phyloP scores from a whole-genome alignment of 225 moss, liverwort and hornwort species.

The Marchantia paleacea region DNA sequence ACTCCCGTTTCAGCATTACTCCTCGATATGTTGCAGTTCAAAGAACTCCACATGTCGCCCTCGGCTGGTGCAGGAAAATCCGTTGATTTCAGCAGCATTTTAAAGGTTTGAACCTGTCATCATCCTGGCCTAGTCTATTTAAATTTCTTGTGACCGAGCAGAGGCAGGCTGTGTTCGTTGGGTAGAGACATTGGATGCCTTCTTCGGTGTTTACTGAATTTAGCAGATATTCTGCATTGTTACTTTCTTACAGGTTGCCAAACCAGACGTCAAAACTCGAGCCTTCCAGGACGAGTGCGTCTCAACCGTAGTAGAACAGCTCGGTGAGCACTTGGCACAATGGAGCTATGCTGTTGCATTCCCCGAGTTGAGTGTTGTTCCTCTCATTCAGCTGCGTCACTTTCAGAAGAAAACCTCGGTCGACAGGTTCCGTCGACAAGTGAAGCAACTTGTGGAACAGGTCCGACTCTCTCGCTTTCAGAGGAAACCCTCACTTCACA shows the following conservation, averaged over 20 bases:
- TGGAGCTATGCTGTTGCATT: slow-evolving; percentile 86
- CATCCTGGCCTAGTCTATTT: neutral
- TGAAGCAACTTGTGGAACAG: slow-evolving; percentile 87
- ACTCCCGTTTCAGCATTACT: slow-evolving; percentile 75
- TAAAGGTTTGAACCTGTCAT: slow-evolving; percentile 51
- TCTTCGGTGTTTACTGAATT: neutral
- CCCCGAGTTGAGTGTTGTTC: slow-evolving; percentile 87
- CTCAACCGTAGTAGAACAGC: slow-evolving; percentile 69
- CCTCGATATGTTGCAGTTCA: slow-evolving; percentile 90
- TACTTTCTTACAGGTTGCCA: slow-evolving; percentile 30
- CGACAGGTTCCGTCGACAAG: slow-evolving; percentile 72
- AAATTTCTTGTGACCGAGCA: neutral
- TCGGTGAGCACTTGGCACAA: slow-evolving; percentile 78
- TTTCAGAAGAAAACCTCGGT: slow-evolving; percentile 72
- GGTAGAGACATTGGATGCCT: neutral
- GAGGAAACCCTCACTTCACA: neutral
- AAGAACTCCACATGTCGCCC: slow-evolving; percentile 81
- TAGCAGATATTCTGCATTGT: no score
- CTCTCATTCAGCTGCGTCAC: slow-evolving; percentile 75
- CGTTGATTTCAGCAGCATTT: slow-evolving; percentile 59
- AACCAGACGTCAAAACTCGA: slow-evolving; percentile 71
- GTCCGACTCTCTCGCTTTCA: slow-evolving; percentile 35
- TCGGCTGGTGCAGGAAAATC: slow-evolving; percentile 83
- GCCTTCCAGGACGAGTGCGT: slow-evolving; percentile 90
- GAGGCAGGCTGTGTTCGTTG: neutral